These are phyloP conservation scores for Aegilops sharonensis DNA, from an alignment of 176 grass and related monocot species.

Conservation along the genomic window DNA sequence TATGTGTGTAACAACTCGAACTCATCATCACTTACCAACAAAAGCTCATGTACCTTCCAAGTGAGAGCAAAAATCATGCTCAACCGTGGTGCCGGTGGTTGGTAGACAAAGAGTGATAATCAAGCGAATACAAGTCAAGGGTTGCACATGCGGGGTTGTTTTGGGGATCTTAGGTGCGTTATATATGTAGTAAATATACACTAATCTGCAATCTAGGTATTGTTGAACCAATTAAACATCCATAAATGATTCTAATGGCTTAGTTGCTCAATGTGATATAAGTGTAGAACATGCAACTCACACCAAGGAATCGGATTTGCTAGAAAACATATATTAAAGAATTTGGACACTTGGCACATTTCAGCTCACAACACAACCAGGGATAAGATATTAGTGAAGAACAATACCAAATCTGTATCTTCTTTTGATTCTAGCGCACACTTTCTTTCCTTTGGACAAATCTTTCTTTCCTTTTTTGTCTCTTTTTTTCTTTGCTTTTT, in stretches of 20 bases:
- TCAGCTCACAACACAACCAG: neutral
- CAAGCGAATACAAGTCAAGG: no score
- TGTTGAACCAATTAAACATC: neutral
- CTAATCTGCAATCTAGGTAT: neutral
- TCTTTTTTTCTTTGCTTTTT: no score
- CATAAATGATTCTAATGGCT: neutral
- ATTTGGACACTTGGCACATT: neutral
- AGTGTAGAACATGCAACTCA: no score
- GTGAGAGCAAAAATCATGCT: neutral
- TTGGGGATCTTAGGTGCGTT: neutral
- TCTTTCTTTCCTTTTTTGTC: neutral
- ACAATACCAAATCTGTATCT: neutral
- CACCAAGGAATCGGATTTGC: neutral
- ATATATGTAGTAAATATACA: neutral
- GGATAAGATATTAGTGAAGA: neutral
- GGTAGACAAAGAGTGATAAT: no score
- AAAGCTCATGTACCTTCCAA: neutral
- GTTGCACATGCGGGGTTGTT: neutral
- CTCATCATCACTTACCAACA: neutral
- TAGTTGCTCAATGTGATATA: neutral
- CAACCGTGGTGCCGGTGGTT: neutral
- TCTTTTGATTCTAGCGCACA: no score
- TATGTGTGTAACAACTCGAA: neutral
- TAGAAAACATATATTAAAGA: neutral
- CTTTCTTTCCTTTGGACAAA: no score